Conservation (phyloP, 2,329 filamentous ascomycete genomes). For the Arthrobotrys pseudoclavata region DNA sequence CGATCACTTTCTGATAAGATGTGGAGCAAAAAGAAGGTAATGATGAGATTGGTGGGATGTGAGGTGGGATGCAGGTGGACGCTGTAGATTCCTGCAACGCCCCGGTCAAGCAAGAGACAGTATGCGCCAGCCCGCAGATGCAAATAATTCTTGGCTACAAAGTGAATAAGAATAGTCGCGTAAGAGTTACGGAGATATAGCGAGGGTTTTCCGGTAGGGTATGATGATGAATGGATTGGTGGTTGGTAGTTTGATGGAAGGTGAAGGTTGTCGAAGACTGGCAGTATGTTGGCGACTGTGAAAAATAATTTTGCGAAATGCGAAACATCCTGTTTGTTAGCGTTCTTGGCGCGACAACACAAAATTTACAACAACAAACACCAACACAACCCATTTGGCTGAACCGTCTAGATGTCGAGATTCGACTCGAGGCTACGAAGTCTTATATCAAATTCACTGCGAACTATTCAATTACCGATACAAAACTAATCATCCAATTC, state of each 20-base stretch:
- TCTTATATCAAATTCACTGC: too few relatives aligned
- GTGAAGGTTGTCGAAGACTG: not conserved
- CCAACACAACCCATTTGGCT: not conserved
- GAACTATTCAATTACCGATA: not conserved
- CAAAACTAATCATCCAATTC: constrained; percentile 7
- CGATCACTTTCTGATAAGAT: not conserved
- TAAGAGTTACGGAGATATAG: not conserved
- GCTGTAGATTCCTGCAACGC: not conserved
- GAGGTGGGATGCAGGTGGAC: not conserved
- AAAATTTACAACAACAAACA: constrained; percentile 44
- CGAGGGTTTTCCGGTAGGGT: not conserved
- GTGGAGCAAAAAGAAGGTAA: not conserved
- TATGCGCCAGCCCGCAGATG: not conserved
- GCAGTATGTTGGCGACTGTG: constrained; percentile 43
- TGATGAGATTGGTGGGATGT: not conserved
- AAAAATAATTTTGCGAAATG: constrained; percentile 46
- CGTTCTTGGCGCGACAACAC: constrained; percentile 49
- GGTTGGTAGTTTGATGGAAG: not conserved
- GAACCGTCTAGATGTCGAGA: too few relatives aligned
- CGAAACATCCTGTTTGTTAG: constrained; percentile 13
- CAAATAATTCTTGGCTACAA: not conserved
- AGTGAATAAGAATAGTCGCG: not conserved
- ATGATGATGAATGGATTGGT: not conserved
- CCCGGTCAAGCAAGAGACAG: too few relatives aligned
- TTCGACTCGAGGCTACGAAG: too few relatives aligned